Base-by-base conservation (phyloP, 345 rosid species). In the Hibiscus syriacus region DNA sequence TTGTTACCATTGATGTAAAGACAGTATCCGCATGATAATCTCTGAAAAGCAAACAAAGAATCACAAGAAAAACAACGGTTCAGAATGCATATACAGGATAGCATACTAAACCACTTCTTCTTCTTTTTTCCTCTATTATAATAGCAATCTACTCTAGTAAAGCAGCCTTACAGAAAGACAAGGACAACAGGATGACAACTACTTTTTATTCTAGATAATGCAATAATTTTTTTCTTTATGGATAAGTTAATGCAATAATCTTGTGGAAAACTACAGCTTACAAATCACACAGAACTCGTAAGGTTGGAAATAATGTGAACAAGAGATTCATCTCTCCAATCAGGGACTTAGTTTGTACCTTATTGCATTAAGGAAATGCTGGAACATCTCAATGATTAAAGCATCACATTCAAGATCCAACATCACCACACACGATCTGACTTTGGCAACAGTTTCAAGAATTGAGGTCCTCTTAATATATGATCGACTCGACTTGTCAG, bases 391-490 rank as follows among this genome's bases (percentile, higher is more conserved):
- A 57, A 81, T 59, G 77, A 95, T 85, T 72, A 95, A 83, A 45
- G 78, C 79, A 78, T 95, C 90, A 48, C 98, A 95, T 79, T 92
- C 99, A 23, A 95, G 92, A 85, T 95, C 98, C 92, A 95, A 66
- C 99, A 95, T 95, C 78, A 92, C 96, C 22, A 90, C 96, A 60
- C 97, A 92, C 3, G 97, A 95, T 68, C 94, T 79, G 76, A 95
- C 99, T 81, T 86, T 92, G 29, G 98, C 96, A 72, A 92, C 97
- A 66, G 99, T 92, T 77, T 95, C 99, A 57, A 95, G 97, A 73
- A 95, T 92, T 4, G 91, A 84, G 43, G 84, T 75, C 80, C 92
- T 83, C 83, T 89, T 90, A 29, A 52, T 10, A 76, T 80, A 95
- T 48, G 92, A 95, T 27, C 85, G 79, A 68, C 92, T 90, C 22